Evolutionary conservation across 768 basidiomycete genomes (phyloP), one percentile per base, ranked within the genome.

Genomic region (Pisolithus tinctorius): DNA sequence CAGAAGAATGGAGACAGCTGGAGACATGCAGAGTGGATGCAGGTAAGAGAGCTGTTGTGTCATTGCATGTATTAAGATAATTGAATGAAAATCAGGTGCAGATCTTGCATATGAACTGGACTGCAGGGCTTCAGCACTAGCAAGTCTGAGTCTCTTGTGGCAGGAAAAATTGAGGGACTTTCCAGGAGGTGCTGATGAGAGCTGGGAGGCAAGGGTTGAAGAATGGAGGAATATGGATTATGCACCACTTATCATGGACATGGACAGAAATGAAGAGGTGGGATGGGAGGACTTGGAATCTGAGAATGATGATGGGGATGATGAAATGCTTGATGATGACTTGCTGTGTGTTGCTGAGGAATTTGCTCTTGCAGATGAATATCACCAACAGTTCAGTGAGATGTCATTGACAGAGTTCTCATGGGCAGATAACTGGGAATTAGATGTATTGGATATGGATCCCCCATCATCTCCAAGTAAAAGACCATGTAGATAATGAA

Each of bases 1-100:
- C 45, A 6, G 59, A 58, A 44, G 66, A 69, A 39, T 69, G 67
- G 67, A 42, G n/a, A 2, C 9, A 16, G 0, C 16, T 48, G 4
- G 1, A 23, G 37, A 26, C 13, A 42, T 47, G 51, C n/a, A 26
- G 4, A n/a, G 13, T 36, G 11, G 44, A 11, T 17, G 50, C 56
- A 52, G 50, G 54, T 56, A 29, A 38, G 29, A 8, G 7, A 5
- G 3, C 13, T 25, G 25, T 42, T 20, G 10, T 20, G 20, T 20
- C 20, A 20, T 20, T 20, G 20, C 1, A 20, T 20, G 20, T 20
- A 20, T 20, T 20, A 20, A 20, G 20, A 20, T 20, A 20, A 26
- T 23, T 42, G 4, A 42, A 11, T 20, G 20, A 20, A 20, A 20
- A 20, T 20, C 20, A 11, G 25, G 20, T 42, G 41, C 25, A n/a